Conservation (phyloP, 805 yeast genomes). For the Candida sonorensis region DNA sequence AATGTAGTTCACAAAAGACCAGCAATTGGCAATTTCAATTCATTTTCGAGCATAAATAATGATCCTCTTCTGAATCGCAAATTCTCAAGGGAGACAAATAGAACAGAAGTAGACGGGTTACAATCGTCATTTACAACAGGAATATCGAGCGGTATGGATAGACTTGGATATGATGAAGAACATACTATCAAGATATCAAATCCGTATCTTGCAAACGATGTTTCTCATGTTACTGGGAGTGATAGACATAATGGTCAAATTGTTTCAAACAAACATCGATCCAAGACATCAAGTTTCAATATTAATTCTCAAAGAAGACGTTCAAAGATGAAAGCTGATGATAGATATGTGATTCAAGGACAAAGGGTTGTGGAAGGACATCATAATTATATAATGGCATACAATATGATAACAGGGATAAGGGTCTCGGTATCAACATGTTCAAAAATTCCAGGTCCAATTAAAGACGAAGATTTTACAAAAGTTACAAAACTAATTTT, state of each 20-base stretch:
- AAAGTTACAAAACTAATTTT: constrained; percentile 76
- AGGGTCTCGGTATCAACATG: constrained; percentile 91
- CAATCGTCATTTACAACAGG: constrained; percentile 9
- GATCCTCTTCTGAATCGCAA: no score
- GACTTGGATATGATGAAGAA: constrained; percentile 19
- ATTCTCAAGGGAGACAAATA: constrained; percentile 7
- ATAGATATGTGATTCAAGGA: constrained; percentile 25
- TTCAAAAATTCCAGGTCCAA: constrained; percentile 73
- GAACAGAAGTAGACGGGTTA: constrained; percentile 9
- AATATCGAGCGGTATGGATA: constrained; percentile 18
- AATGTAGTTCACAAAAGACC: no score
- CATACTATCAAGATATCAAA: constrained; percentile 25
- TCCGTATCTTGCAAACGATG: constrained; percentile 16
- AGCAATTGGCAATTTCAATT: no score
- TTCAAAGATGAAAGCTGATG: constrained; percentile 20
- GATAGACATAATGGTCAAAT: constrained; percentile 14
- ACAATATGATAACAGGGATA: constrained; percentile 95
- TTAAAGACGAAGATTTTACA: constrained; percentile 64
- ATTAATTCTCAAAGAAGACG: constrained; percentile 14
- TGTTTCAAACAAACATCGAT: constrained; percentile 11
- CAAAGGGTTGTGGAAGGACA: constrained; percentile 64
- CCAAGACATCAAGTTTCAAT: constrained; percentile 18
- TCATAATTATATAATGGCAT: constrained; percentile 87
- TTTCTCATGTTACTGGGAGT: constrained; percentile 10
- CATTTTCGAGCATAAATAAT: no score